Base-by-base conservation (phyloP, 805 yeast species). In the Sugiyamaella chiloensis region DNA sequence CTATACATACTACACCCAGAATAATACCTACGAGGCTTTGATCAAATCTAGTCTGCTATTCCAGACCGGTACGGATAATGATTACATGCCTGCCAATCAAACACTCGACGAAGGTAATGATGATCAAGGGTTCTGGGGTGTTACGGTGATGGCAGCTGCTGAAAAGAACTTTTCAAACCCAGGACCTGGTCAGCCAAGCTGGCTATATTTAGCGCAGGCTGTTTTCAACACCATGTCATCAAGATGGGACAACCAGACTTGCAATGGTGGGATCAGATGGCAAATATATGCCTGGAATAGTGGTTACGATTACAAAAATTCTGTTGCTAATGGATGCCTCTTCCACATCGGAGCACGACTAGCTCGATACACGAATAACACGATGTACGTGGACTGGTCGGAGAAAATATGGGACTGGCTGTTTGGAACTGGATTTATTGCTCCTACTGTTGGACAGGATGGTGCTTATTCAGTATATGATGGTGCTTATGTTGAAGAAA, bases 111-210 rank as follows among this genome's bases (percentile, higher is more conserved):
- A 87, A 66, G 96, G 96, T 66, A 87, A 87, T 62, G 96, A 87
- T 72, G 96, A 87, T 72, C 96, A 87, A 68, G 95, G 87, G 0
- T 85, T 88, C 62, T 87, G 96, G 96, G 96, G 95, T 0, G 71
- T 88, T 40, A 84, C 93, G 1, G 93, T 74, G 2, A 81, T 87
- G 85, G 80, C 76, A 14, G 96, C 96, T 1, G 83, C 88, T 1
- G 96, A 87, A 61, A 76, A 85, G 61, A 85, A 85, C 67, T 88
- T 88, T 66, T 72, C 86, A 4, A 85, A 86, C 59, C 89, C 90
- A 1, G 70, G 77, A 65, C 50, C 56, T 1, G 73, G 68, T 27
- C 67, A 76, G 48, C 85, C 85, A 24, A 77, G 78, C 53, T 87
- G 96, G 95, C 73, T 87, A 35, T 78, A 81, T 26, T 66, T 86